Evolutionary conservation across 2,329 filamentous ascomycete genomes (phyloP), one percentile per base, ranked within the genome.

Genomic region (Lachnellula occidentalis): DNA sequence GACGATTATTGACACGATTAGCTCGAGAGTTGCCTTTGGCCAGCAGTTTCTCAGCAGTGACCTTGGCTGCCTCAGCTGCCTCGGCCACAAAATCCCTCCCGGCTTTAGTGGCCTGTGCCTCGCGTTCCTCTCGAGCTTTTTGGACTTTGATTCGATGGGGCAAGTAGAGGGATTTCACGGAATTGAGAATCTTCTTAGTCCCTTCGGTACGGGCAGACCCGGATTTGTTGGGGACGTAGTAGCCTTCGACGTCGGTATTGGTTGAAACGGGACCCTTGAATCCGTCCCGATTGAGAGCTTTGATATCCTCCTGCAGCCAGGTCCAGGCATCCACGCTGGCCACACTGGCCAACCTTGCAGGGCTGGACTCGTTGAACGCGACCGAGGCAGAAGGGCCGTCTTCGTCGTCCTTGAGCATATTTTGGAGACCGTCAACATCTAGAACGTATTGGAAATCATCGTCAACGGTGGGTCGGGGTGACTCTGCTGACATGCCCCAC

Each of bases 71-170:
- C 63, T 90, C 86, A 4, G 83, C 82, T 24, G 87, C 86, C 4
- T 85, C 79, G 24, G 81, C 78, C 9, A 80, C 81, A 5, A 81
- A 74, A 61, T 88, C 86, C 64, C 83, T 87, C 56, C 79, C 84
- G 63, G 76, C 86, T 75, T 83, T 74, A 79, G 87, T 67, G 72
- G 85, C 82, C 45, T 78, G 77, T n/a, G 86, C 86, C 71, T 96
- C 87, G n/a, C 91, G 87, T 71, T 94, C 91, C 71, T 96, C 92
- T 50, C 92, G 84, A 22, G 87, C 90, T 73, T 87, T 94, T 70
- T 94, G 89, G 19, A 99, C 90, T 68, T 95, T 95, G 74, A 99
- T 94, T 61, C 95, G 92, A 76, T 99, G 94, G 41, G 94, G 94
- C 7, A 99, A 80, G 69, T 99, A 99, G 69, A 96, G 96, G 27